A percentile compares a stretch with the other conserved stretches of the same genome.
Evolutionary conservation across 2,329 filamentous ascomycete species (phyloP).

Genomic region (Diplocarpon rosae): DNA sequence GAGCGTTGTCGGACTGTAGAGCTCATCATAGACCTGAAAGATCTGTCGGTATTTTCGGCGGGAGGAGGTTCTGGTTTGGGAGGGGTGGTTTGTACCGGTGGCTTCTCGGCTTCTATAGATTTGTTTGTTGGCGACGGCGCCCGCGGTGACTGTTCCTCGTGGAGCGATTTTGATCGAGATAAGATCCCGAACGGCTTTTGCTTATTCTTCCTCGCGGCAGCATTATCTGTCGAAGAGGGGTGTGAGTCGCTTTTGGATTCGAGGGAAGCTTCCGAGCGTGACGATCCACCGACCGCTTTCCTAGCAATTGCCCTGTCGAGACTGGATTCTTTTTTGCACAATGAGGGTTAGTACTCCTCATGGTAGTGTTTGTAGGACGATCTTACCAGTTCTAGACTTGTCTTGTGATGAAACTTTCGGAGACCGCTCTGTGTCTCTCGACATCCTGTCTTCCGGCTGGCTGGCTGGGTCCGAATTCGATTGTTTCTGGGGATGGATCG

Average conservation of each 20-base stretch:
- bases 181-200: constrained; percentile 29
- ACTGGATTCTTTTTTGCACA: constrained; percentile 16
- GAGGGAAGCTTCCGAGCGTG: constrained; percentile 22
- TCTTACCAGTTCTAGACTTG: constrained; percentile 25
- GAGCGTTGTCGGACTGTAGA: constrained; percentile 59
- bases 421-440: constrained; percentile 25
- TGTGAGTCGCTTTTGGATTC: constrained; percentile 15
- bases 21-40: constrained; percentile 55
- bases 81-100: constrained; percentile 17
- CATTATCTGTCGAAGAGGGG: constrained; percentile 12
- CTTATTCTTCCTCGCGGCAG: constrained; percentile 21
- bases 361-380: not conserved
- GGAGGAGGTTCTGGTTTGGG: constrained; percentile 52
- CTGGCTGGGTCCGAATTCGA: constrained; percentile 14
- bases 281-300: constrained; percentile 22
- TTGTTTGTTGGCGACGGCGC: constrained; percentile 18
- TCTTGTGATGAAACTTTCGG: constrained; percentile 22
- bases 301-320: constrained; percentile 18
- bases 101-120: constrained; percentile 27
- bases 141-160: constrained; percentile 28
- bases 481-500: constrained; percentile 30
- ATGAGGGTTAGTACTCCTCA: constrained; percentile 7
- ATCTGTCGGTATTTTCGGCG: constrained; percentile 41
- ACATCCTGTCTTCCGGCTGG: constrained; percentile 27
- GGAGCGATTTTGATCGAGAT: constrained; percentile 33